Evolutionary conservation across 2,329 filamentous ascomycete genomes (phyloP), one percentile per base, ranked within the genome.

Genomic region (Sarocladium strictum): DNA sequence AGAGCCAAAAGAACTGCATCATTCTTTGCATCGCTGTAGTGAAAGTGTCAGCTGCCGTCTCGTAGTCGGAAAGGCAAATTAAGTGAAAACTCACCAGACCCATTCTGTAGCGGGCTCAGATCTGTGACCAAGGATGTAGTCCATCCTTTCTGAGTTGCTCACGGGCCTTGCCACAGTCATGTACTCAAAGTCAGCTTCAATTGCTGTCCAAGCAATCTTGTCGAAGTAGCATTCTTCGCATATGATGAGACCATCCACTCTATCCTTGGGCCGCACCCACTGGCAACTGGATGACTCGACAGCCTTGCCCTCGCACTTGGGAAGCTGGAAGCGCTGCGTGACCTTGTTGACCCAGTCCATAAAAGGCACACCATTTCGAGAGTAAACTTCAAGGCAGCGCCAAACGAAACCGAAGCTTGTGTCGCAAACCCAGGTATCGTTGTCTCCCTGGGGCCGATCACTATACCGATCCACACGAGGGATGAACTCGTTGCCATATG

Each of bases 211-310:
- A 0, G 60, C 64, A 5, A 71, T n/a, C 12, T 61, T 65, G 17
- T 72, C 69, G 11, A 71, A 54, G 54, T 65, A 70, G 21, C 70
- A 72, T 1, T 65, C 55, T 43, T 71, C 66, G 52, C 70, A 72
- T 0, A 68, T 58, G 3, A 58, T 56, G 41, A 72, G 41, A 1
- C 60, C 57, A 1, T 65, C 56, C 2, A 69, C 62, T 10, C 50
- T 56, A 1, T 58, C 60, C 0, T 63, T 60, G 0, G 63, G 58
- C 0, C 60, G 35, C 26, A 64, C 63, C 68, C 68, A 72, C 4
- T 56, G 61, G 1, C 60, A 57, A 2, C 55, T 58, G 11, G 61
- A 62, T 1, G 62, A 55, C 15, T 58, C 56, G 0, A 63, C 55
- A 0, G 59, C 56, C n/a, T 60, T 58, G 14, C 62, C 66, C 9